phyloP scores from a whole-genome alignment of 192 early-diverging fungal genomes.

The Powellomyces hirtus region DNA sequence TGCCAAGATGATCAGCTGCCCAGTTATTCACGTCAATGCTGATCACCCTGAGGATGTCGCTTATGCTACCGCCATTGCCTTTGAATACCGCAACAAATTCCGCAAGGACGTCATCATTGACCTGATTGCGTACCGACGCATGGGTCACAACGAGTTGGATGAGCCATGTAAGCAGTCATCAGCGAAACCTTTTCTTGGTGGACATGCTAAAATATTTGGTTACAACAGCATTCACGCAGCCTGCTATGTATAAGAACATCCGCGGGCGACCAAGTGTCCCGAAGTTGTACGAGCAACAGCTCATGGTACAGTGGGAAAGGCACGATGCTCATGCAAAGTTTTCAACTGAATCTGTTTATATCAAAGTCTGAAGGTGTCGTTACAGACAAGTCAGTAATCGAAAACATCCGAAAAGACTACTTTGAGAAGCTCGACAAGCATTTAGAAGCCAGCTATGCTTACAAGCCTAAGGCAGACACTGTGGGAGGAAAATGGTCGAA shows the following conservation, averaged over 20 bases:
- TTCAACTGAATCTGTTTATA: not conserved
- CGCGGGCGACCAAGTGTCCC: constrained; percentile 81
- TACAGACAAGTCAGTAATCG: constrained; percentile 38
- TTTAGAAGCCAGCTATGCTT: constrained; percentile 58
- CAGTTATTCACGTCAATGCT: constrained; percentile 95
- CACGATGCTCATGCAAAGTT: not conserved
- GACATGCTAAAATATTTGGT: constrained; percentile 19
- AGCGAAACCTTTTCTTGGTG: not conserved
- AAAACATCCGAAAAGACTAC: constrained; percentile 58
- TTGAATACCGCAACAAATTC: constrained; percentile 91
- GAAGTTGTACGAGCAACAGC: constrained; percentile 77
- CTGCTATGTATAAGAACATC: constrained; percentile 94
- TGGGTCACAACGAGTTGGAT: constrained; percentile 98
- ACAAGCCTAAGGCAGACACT: constrained; percentile 56
- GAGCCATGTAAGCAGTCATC: constrained; percentile 70
- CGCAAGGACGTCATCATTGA: constrained; percentile 94
- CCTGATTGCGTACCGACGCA: constrained; percentile 90
- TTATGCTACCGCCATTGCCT: constrained; percentile 76
- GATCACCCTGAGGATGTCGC: constrained; percentile 92
- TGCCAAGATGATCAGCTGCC: constrained; percentile 94
- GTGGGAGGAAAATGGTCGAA: constrained; percentile 79
- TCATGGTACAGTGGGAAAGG: constrained; percentile 51
- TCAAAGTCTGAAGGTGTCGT: constrained; percentile 16
- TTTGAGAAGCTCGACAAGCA: constrained; percentile 57
- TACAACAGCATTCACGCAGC: constrained; percentile 97